Evolutionary conservation across 2,329 filamentous ascomycete species (phyloP).

Genomic region (Aspergillus oerlinghausenensis): DNA sequence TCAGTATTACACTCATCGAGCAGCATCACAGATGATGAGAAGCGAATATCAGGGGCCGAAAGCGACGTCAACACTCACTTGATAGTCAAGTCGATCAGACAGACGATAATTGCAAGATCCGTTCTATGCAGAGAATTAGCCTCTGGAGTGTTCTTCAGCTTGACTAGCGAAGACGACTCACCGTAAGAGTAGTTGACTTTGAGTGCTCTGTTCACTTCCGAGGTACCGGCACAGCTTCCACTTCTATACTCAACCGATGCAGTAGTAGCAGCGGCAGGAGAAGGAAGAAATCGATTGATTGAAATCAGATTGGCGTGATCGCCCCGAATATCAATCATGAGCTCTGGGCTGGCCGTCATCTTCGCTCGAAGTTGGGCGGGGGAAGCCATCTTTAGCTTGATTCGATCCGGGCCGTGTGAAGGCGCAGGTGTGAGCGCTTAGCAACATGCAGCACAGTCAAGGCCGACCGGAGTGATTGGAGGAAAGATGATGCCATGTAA

Average conservation of each 20-base stretch:
- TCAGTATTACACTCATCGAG: background rate
- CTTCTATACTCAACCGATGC: background rate
- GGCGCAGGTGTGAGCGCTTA: conserved; percentile 32
- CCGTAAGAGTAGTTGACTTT: background rate
- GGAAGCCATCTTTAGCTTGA: conserved; percentile 5
- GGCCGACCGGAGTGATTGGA: conserved; percentile 13
- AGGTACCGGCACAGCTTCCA: background rate
- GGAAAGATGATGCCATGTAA: background rate
- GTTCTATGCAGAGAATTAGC: background rate
- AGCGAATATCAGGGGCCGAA: background rate
- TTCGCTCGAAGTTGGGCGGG: conserved; percentile 14
- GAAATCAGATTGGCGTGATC: conserved; percentile 9
- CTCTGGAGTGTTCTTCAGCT: background rate
- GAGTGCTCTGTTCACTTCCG: background rate
- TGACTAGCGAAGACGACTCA: background rate
- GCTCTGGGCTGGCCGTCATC: conserved; percentile 11
- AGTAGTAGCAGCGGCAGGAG: conserved; percentile 17
- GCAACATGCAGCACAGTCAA: conserved; percentile 16
- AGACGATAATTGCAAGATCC: background rate
- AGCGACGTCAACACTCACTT: background rate
- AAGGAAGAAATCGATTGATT: conserved; percentile 11
- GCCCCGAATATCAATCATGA: conserved; percentile 30
- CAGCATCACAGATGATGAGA: background rate
- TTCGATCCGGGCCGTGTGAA: conserved; percentile 12
- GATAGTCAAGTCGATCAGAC: background rate